phyloP scores from a whole-genome alignment of 1,139 yeast genomes.

The Pichia sp. region DNA sequence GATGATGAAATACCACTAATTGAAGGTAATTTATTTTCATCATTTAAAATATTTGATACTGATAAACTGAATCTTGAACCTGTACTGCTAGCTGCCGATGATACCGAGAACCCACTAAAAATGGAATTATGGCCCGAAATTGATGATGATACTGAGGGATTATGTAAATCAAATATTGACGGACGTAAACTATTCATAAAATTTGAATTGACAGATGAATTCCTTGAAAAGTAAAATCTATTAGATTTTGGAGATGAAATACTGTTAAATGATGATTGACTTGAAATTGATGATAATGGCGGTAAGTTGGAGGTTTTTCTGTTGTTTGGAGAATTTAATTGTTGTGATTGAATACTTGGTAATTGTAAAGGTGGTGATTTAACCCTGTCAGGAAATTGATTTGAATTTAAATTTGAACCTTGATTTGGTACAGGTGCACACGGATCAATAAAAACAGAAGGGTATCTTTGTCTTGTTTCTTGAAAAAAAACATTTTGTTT shows the following conservation, averaged over 20 bases:
- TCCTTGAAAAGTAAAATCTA: conserved; percentile 8
- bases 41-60: conserved; percentile 24
- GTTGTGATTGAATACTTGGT: conserved; percentile 2
- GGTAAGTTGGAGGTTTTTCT: conserved; percentile 4
- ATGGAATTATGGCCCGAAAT: conserved; percentile 23
- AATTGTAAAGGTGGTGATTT: conserved; percentile 8
- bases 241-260: conserved; percentile 6
- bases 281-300: conserved; percentile 13
- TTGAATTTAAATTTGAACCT: not conserved
- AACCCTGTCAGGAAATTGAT: conserved; percentile 1
- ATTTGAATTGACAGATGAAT: conserved; percentile 7
- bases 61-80: conserved; percentile 18
- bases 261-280: conserved; percentile 7
- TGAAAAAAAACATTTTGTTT: conserved; percentile 13
- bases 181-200: conserved; percentile 19
- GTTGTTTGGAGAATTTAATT: conserved; percentile 1
- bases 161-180: conserved; percentile 21
- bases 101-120: conserved; percentile 20
- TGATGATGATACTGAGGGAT: conserved; percentile 18
- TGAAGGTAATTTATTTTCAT: conserved; percentile 13
- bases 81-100: conserved; percentile 5
- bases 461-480: conserved; percentile 28
- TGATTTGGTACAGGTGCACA: conserved; percentile 30
- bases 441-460: conserved; percentile 34
- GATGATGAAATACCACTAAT: not conserved